Conservation (phyloP, 306 rosid species). For the Citrullus amarus region DNA sequence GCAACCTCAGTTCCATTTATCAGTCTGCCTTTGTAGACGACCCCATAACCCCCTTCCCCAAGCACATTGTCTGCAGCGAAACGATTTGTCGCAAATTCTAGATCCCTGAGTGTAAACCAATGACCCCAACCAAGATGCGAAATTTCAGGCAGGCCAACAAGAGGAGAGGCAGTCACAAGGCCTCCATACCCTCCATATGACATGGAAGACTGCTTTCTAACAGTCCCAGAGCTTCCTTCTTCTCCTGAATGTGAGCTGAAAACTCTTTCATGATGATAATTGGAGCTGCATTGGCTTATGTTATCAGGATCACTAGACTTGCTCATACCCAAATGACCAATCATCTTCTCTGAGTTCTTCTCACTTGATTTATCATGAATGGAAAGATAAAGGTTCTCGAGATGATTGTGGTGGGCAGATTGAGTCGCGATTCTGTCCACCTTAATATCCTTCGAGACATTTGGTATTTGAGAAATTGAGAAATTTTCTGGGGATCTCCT, state of each 20-base stretch:
- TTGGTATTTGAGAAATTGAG: slow-evolving; percentile 63
- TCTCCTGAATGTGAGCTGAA: slow-evolving; percentile 69
- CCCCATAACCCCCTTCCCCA: slow-evolving; percentile 97
- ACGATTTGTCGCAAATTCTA: slow-evolving; percentile 58
- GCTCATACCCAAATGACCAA: slow-evolving; percentile 44
- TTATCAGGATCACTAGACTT: slow-evolving; percentile 65
- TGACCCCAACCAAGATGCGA: slow-evolving; percentile 99
- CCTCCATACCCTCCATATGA: slow-evolving; percentile 56
- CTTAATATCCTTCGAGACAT: slow-evolving; percentile 70
- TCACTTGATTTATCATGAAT: slow-evolving; percentile 46
- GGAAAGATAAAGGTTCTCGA: slow-evolving; percentile 32
- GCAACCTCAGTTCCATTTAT: slow-evolving; percentile 91
- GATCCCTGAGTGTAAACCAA: slow-evolving; percentile 97
- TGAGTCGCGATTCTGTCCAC: slow-evolving; percentile 65
- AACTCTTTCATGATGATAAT: slow-evolving; percentile 71
- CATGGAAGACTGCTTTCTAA: slow-evolving; percentile 40
- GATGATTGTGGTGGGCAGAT: slow-evolving; percentile 32
- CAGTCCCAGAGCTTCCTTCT: slow-evolving; percentile 78
- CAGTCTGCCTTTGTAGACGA: slow-evolving; percentile 77
- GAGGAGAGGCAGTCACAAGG: slow-evolving; percentile 64
- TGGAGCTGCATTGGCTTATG: slow-evolving; percentile 72
- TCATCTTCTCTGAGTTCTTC: slow-evolving; percentile 47
- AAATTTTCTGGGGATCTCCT: slow-evolving; percentile 49
- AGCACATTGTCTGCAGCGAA: slow-evolving; percentile 58
- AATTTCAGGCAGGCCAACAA: slow-evolving; percentile 77